Evolutionary conservation across 2,329 filamentous ascomycete species (phyloP), one percentile per base, ranked within the genome.

Genomic region (Monosporascus sp.): DNA sequence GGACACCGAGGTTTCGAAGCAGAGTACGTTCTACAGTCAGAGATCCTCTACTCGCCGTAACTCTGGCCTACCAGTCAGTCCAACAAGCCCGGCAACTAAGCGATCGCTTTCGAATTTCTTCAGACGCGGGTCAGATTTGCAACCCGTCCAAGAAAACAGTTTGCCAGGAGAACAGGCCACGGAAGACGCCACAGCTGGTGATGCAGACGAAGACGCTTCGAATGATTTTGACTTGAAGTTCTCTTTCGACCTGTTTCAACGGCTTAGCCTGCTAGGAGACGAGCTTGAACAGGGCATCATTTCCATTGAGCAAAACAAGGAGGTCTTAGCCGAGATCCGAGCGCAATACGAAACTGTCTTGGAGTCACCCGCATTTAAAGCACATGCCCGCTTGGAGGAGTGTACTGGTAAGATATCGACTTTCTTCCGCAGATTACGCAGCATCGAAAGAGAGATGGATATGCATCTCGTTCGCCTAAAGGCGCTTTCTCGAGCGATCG

Each of bases 231-330:
- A 58, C 4, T 45, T 49, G 11, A 52, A 55, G 17, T 52, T 63
- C 15, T 54, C 58, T 15, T 61, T 61, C 51, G 47, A 55, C 22
- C 53, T 57, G 41, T 50, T 56, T 5, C 59, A 61, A 37, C 49
- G 46, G 7, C 47, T 63, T n/a, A 53, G 50, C 45, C 44, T 49
- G 2, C 37, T 58, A 24, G 27, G 49, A 6, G 47, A 54, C 11
- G 54, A 59, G 41, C 43, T 60, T 15, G 58, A 59, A 7, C 48
- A 54, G 41, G 53, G 58, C n/a, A 43, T 55, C 1, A 49, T 55
- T 24, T 59, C 54, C 20, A 49, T 63, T 14, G 52, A 58, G n/a
- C 58, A 61, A 48, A 61, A 63, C 37, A 50, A 55, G 22, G 52
- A 48, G 24, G 54, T 63, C 1, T 48, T 63, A 15, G 45, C 37